A percentile compares a stretch with the other conserved stretches of the same genome.
Evolutionary conservation across 495 filamentous ascomycete genomes (phyloP).

Genomic region (Daldinia grandis): DNA sequence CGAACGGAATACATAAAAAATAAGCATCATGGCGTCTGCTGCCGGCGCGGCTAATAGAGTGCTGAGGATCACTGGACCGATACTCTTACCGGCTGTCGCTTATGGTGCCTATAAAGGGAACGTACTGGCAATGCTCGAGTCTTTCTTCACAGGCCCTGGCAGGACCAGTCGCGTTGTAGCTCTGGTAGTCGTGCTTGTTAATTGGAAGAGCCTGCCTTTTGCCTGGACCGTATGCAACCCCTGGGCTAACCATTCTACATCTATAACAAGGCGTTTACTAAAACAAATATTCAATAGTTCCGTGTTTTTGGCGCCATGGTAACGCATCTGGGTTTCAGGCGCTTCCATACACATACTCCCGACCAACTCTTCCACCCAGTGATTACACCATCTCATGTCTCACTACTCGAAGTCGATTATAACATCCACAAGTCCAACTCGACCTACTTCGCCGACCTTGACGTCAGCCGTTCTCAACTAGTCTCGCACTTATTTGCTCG

Average conservation of each 20-base stretch:
- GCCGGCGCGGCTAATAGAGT: constrained; percentile 43
- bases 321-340: constrained; percentile 60
- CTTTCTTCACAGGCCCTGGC: constrained; percentile 61
- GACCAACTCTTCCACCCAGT: constrained; percentile 70
- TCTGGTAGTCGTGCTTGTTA: constrained; percentile 62
- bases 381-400: constrained; percentile 65
- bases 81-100: constrained; percentile 46
- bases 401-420: constrained; percentile 77
- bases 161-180: constrained; percentile 58
- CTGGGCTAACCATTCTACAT: not conserved
- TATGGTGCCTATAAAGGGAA: constrained; percentile 55
- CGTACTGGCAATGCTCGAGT: constrained; percentile 43
- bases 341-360: constrained; percentile 51
- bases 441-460: constrained; percentile 85
- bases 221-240: constrained; percentile 72
- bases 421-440: constrained; percentile 87
- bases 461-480: constrained; percentile 73
- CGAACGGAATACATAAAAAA: constrained; percentile 1
- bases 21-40: constrained; percentile 54
- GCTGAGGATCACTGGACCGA: constrained; percentile 48
- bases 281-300: constrained; percentile 50
- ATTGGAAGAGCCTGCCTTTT: constrained; percentile 78
- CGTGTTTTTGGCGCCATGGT: constrained; percentile 70
- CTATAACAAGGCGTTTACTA: not conserved
- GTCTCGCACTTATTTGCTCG: constrained; percentile 61